A percentile compares a stretch with the other conserved stretches of the same genome.
Evolutionary conservation across 768 basidiomycete species (phyloP).

Genomic region (Mycena latifolia): DNA sequence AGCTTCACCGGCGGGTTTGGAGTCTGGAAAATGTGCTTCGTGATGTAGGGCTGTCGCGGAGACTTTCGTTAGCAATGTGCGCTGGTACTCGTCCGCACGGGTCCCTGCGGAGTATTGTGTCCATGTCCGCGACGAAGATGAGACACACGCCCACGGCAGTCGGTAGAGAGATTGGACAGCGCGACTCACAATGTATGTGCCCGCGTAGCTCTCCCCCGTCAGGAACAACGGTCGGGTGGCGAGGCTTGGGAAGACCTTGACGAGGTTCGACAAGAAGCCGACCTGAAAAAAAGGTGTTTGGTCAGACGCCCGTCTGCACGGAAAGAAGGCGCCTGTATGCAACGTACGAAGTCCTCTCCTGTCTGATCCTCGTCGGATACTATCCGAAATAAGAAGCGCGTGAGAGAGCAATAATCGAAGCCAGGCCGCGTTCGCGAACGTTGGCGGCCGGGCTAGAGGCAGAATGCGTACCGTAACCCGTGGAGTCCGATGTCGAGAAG

Average conservation of each 20-base stretch:
- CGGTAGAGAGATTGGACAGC: too few relatives aligned
- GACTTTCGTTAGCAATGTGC: slow-evolving; percentile 9
- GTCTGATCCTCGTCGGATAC: slow-evolving; percentile 61
- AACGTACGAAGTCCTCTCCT: slow-evolving; percentile 42
- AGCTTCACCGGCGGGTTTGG: slow-evolving; percentile 60
- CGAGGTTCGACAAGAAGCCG: slow-evolving; percentile 63
- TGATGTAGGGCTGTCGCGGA: slow-evolving; percentile 61
- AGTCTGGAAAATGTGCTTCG: slow-evolving; percentile 59
- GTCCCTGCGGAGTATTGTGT: not conserved
- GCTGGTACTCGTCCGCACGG: slow-evolving; percentile 1
- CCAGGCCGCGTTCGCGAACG: not conserved
- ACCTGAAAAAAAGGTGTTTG: slow-evolving; percentile 47
- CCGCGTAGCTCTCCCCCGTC: slow-evolving; percentile 67
- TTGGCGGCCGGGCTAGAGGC: not conserved
- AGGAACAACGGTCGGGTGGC: slow-evolving; percentile 61
- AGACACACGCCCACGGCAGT: not conserved
- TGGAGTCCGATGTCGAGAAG: slow-evolving; percentile 58
- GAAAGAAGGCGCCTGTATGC: not conserved
- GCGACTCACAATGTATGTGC: slow-evolving; percentile 63
- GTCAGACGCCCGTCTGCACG: not conserved
- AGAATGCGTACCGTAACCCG: slow-evolving; percentile 53
- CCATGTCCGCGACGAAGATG: not conserved
- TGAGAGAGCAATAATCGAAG: not conserved
- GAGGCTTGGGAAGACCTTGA: slow-evolving; percentile 66
- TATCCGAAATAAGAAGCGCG: slow-evolving; percentile 1